These are phyloP conservation scores for Alternaria sp. DNA, from an alignment of 2,329 filamentous ascomycete species.

Conservation along the genomic window DNA sequence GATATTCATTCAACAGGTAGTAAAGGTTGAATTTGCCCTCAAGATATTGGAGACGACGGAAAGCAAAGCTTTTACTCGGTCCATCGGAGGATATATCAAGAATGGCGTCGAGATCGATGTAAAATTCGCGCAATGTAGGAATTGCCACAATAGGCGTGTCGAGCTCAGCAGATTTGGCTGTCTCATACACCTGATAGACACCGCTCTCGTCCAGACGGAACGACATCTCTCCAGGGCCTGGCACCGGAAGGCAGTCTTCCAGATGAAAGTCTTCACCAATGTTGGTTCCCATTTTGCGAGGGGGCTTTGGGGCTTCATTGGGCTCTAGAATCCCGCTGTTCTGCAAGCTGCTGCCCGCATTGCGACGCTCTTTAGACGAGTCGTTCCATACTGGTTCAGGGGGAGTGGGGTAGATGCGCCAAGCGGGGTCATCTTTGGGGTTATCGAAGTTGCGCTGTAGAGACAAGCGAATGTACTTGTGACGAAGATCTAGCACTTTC, in stretches of 20 bases:
- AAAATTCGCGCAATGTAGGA: constrained; percentile 94
- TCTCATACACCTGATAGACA: constrained; percentile 92
- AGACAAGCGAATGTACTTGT: constrained; percentile 88
- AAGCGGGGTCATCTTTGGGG: constrained; percentile 81
- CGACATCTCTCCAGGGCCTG: constrained; percentile 72
- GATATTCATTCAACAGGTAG: constrained; percentile 91
- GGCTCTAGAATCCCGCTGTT: constrained; percentile 48
- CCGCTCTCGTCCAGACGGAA: constrained; percentile 84
- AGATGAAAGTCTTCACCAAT: constrained; percentile 93
- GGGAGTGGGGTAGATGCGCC: constrained; percentile 90
- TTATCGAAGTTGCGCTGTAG: constrained; percentile 84
- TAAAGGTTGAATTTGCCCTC: constrained; percentile 98
- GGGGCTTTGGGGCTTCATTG: constrained; percentile 53
- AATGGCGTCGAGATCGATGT: constrained; percentile 90
- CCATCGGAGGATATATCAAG: constrained; percentile 92
- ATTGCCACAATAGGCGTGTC: constrained; percentile 78
- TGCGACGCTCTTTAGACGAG: constrained; percentile 57
- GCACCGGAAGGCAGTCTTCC: constrained; percentile 77
- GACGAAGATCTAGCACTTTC: constrained; percentile 83
- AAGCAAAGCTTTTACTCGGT: constrained; percentile 96
- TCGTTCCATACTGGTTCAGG: constrained; percentile 90
- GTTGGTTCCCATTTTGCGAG: constrained; percentile 85
- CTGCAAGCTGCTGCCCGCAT: constrained; percentile 50
- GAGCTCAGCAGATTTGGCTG: constrained; percentile 66
- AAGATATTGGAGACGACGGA: constrained; percentile 90